Percentiles rank a stretch among this genome's conserved stretches.
Evolutionary conservation across 768 basidiomycete genomes (phyloP).

Genomic region (Leccinum barrowsii): DNA sequence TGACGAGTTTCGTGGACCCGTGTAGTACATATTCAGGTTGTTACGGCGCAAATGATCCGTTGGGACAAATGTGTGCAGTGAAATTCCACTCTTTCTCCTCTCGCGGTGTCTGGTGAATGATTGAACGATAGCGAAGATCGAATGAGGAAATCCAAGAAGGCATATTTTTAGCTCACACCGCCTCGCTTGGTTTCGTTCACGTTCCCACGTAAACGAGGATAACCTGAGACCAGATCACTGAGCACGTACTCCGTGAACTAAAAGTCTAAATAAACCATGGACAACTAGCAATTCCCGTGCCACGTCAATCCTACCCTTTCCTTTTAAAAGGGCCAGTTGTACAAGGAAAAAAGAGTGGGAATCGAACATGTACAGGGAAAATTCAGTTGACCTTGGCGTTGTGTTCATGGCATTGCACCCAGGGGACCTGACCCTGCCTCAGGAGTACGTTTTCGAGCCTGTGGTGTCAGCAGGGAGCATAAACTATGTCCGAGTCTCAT

Average conservation of each 20-base stretch:
- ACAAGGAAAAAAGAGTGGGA: constrained; percentile 8
- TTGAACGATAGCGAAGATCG: constrained; percentile 2
- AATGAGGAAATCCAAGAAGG: constrained; percentile 18
- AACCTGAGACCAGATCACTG: constrained; percentile 7
- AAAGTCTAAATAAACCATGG: constrained; percentile 25
- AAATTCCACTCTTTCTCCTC: constrained; percentile 18
- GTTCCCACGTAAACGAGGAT: constrained; percentile 20
- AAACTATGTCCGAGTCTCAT: constrained; percentile 8
- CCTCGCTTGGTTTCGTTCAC: constrained; percentile 12
- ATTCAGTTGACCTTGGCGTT: not conserved
- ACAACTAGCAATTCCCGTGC: constrained; percentile 3
- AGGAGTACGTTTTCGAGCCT: not conserved
- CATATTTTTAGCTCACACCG: constrained; percentile 26
- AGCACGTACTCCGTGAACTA: constrained; percentile 10
- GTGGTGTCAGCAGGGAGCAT: not conserved
- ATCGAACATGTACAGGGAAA: constrained; percentile 11
- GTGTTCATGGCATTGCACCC: constrained; percentile 3
- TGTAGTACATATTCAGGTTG: not conserved
- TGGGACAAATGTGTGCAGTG: constrained; percentile 7
- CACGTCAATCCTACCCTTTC: constrained; percentile 17
- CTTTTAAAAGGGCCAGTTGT: constrained; percentile 4
- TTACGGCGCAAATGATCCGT: constrained; percentile 3
- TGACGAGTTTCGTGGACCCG: constrained; percentile 1
- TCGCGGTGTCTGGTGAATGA: constrained; percentile 12
- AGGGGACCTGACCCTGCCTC: constrained; percentile 9